A percentile compares a stretch with the other conserved stretches of the same genome.
Evolutionary conservation across 2,329 filamentous ascomycete genomes (phyloP).

Genomic region (Daldinia sp.): DNA sequence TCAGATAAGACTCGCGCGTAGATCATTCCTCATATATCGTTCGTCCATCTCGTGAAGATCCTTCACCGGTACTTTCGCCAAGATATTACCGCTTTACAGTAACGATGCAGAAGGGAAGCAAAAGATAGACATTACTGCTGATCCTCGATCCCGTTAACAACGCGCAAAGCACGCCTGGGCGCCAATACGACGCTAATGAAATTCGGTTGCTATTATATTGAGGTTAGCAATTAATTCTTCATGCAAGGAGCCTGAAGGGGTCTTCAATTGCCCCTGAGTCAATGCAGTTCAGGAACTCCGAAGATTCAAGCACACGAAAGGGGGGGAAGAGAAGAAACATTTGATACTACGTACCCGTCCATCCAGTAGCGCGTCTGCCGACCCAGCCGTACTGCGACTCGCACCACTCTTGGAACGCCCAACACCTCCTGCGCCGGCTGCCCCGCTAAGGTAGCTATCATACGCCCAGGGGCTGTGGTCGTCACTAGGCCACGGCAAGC

Average conservation of each 20-base stretch:
- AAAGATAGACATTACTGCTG: background rate
- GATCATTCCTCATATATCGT: constrained; percentile 7
- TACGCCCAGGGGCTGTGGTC: constrained; percentile 43
- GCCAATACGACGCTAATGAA: constrained; percentile 76
- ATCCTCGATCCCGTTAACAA: constrained; percentile 65
- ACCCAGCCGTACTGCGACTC: constrained; percentile 49
- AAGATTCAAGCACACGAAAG: background rate
- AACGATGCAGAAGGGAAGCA: background rate
- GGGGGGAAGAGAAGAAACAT: background rate
- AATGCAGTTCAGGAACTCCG: background rate
- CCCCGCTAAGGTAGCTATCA: constrained; percentile 35
- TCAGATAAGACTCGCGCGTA: background rate
- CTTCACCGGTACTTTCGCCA: background rate
- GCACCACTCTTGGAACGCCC: constrained; percentile 45
- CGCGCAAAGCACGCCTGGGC: constrained; percentile 71
- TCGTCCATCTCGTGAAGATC: background rate
- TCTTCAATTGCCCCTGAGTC: background rate
- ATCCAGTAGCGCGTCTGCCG: constrained; percentile 50
- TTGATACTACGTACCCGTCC: constrained; percentile 46
- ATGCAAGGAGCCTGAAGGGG: background rate
- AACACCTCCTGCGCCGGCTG: constrained; percentile 35
- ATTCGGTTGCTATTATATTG: constrained; percentile 61
- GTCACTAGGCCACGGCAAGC: constrained; percentile 39
- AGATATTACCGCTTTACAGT: background rate
- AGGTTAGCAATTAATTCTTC: background rate